phyloP scores from a whole-genome alignment of 805 yeast genomes.

The Komagataella mondaviorum region DNA sequence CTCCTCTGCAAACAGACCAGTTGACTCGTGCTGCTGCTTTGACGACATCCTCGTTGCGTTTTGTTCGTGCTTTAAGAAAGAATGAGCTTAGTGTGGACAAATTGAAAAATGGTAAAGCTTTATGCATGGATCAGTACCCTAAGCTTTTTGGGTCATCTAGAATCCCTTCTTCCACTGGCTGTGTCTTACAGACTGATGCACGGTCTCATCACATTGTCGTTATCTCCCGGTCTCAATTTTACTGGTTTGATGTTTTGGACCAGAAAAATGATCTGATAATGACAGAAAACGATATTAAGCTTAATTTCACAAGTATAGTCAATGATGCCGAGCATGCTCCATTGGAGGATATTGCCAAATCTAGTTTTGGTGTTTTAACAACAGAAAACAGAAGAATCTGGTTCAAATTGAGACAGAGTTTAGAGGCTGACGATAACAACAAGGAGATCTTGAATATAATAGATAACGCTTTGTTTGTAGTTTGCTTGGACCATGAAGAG shows the following conservation, averaged over 20 bases:
- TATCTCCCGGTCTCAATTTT: slow-evolving; percentile 74
- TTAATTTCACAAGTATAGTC: slow-evolving; percentile 64
- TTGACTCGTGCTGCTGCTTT: slow-evolving; percentile 72
- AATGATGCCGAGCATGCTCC: slow-evolving; percentile 51
- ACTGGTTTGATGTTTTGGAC: slow-evolving; percentile 91
- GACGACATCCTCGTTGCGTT: slow-evolving; percentile 64
- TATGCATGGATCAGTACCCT: slow-evolving; percentile 88
- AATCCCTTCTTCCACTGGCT: slow-evolving; percentile 71
- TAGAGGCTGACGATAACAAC: slow-evolving; percentile 36
- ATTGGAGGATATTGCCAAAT: slow-evolving; percentile 48
- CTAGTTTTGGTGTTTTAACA: slow-evolving; percentile 80
- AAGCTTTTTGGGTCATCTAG: slow-evolving; percentile 80
- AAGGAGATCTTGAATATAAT: slow-evolving; percentile 59
- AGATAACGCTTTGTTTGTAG: slow-evolving; percentile 71
- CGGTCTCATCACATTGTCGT: slow-evolving; percentile 73
- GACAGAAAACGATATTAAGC: slow-evolving; percentile 60
- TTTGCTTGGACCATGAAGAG: slow-evolving; percentile 71
- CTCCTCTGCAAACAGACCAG: slow-evolving; percentile 50
- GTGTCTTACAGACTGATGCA: slow-evolving; percentile 73
- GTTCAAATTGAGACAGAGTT: slow-evolving; percentile 57
- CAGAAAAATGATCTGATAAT: slow-evolving; percentile 55
- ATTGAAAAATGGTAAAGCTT: slow-evolving; percentile 43
- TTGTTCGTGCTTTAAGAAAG: slow-evolving; percentile 65
- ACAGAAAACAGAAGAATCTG: slow-evolving; percentile 83
- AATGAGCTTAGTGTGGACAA: slow-evolving; percentile 63